Evolutionary conservation across 805 yeast species (phyloP), one percentile per base, ranked within the genome.

Genomic region (Zygotorulaspora florentina): DNA sequence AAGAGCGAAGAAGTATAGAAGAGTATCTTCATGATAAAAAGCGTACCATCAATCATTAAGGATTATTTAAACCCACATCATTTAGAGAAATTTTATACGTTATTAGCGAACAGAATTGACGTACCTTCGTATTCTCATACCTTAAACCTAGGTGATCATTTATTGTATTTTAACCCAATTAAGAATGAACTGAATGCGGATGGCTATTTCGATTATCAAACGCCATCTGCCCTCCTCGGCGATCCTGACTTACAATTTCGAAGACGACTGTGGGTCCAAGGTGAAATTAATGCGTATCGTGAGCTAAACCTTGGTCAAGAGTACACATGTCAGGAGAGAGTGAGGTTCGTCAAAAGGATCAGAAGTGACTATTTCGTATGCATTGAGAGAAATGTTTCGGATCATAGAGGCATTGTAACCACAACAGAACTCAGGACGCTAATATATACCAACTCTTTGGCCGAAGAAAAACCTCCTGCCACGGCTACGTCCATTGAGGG

Each of bases 191-290:
- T 87, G 15, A 81, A 84, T 2, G 39, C 54, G 1, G 97, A 89
- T 63, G 96, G 96, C 1, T 89, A 87, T 64, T 95, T 85, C 52
- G 73, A 81, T 38, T 79, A 84, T 54, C 93, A 85, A 58, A 79
- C 89, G 0, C 95, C 95, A 0, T 56, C 64, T 0, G 47, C 52
- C 2, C 20, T 55, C 12, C 35, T 55, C 8, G 25, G 31, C 3
- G 54, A 52, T 13, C 57, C 55, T 1, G 25, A 17, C 2, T 48
- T 40, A 29, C 39, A 18, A 54, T 84, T 75, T 55, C 66, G 63
- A 27, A 66, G 91, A 49, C 69, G 96, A 18, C 74, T 90, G 78
- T 89, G 96, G 96, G 80, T 76, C 0, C 78, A 82, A 27, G 96
- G 96, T 2, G 64, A 72, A 17, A 67, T 89, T 28, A 61, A 65